Conservation (phyloP, 805 yeast species). For the Barnettozyma sucrosica region DNA sequence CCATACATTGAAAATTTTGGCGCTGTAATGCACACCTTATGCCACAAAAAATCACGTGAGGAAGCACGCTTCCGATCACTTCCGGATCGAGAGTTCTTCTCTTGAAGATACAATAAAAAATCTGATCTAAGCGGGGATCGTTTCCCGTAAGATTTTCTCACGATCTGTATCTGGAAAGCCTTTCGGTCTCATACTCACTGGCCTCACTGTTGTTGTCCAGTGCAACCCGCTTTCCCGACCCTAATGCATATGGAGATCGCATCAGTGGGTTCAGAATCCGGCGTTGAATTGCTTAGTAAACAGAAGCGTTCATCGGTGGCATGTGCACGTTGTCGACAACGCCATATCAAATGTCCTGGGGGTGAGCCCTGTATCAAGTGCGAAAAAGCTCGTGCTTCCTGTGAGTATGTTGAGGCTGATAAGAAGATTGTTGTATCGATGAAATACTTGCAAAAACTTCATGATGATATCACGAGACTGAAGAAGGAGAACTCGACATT, state of each 20-base stretch:
- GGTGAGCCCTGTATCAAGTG: slow-evolving; percentile 71
- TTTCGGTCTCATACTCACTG: no score
- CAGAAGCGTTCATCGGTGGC: slow-evolving; percentile 23
- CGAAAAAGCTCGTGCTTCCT: slow-evolving; percentile 43
- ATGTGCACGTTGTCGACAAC: slow-evolving; percentile 61
- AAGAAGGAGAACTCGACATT: slow-evolving; percentile 61
- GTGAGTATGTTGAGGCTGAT: slow-evolving; percentile 70
- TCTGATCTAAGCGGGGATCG: background rate
- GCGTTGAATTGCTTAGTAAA: slow-evolving; percentile 13
- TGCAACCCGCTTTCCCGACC: background rate
- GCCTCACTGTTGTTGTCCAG: no score
- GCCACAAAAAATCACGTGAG: slow-evolving; percentile 1
- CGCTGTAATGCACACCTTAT: slow-evolving; percentile 1
- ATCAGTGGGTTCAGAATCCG: slow-evolving; percentile 1
- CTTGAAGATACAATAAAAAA: no score
- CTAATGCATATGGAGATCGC: background rate
- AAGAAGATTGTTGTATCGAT: slow-evolving; percentile 68
- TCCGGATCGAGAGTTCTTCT: background rate
- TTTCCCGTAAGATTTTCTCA: background rate
- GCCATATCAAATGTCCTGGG: slow-evolving; percentile 76
- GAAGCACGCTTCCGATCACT: background rate
- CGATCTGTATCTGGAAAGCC: background rate
- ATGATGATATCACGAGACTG: slow-evolving; percentile 58
- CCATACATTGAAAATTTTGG: background rate
- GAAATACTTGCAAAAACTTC: slow-evolving; percentile 61